Base-by-base conservation (phyloP, 257 asterid genomes). In the Echites panduratus region DNA sequence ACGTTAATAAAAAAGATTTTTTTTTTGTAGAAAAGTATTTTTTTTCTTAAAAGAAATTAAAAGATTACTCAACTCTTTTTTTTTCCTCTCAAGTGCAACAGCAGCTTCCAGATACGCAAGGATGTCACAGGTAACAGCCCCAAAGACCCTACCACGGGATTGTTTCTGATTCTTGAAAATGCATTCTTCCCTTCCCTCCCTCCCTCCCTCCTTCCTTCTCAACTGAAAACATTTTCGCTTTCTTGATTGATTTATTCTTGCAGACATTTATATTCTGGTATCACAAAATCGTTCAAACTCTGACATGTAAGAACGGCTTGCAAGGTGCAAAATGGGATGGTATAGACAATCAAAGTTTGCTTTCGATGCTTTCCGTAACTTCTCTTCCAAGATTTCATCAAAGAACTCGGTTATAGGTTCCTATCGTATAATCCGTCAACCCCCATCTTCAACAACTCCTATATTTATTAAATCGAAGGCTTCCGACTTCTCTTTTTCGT, bases 311-410 rank as follows among this genome's bases (percentile, higher is more conserved):
- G 4, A 47, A 19, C 26, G 7, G 17, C 7, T 68, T 7, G 27
- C n/a, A n/a, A 59, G 19, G 3, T 45, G 63, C 69, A 45, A 47
- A 65, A 93, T 90, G 98, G 87, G 86, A 53, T 90, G 90, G 93
- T 84, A 76, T 72, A 82, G 86, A 80, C 78, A 88, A 81, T 68
- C 95, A 41, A 78, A 77, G 70, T 78, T 80, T 1, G 80, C 83
- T 27, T 32, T 63, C 13, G 86, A 79, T 69, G 83, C 84, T 41
- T 73, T 83, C 77, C 84, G 85, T 5, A 68, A 77, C 75, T 73
- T 72, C 73, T 68, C 77, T 38, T 79, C 87, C 24, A 89, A 84
- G 48, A n/a, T 74, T 73, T 9, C 56, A 22, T 64, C 78, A 78
- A 81, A 77, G 50, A 87, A 63, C 76, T 79, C 85, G n/a, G 58